A percentile compares a stretch with the other conserved stretches of the same genome.
Conservation (phyloP, 768 basidiomycete genomes). For the Trichaptum fuscoviolaceum region DNA sequence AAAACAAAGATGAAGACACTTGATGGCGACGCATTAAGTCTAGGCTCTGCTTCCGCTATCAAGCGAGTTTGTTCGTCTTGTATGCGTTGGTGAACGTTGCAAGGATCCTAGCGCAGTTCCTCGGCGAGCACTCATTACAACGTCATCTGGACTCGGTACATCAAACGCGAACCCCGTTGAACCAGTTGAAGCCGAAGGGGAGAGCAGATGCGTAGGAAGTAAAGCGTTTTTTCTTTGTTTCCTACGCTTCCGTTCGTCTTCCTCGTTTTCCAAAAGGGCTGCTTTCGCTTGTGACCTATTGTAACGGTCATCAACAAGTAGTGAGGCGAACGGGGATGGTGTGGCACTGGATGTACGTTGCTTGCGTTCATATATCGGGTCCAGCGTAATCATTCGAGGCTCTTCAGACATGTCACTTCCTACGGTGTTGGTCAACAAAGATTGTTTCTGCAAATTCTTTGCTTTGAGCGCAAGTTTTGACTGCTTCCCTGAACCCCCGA, state of each 20-base stretch:
- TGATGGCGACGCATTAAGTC: constrained; percentile 12
- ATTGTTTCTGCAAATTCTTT: constrained; percentile 50
- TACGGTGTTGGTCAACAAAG: constrained; percentile 9
- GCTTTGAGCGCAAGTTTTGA: constrained; percentile 79
- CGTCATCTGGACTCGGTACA: constrained; percentile 87
- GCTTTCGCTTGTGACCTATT: constrained; percentile 22
- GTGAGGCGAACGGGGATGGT: constrained; percentile 72
- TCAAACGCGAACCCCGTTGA: constrained; percentile 59
- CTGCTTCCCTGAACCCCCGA: constrained; percentile 35
- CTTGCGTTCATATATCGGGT: constrained; percentile 2
- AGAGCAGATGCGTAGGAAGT: constrained; percentile 31
- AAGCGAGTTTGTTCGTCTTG: neutral
- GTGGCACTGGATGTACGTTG: constrained; percentile 49
- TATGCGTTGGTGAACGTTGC: neutral
- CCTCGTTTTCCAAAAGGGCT: constrained; percentile 19
- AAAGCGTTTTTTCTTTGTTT: constrained; percentile 22
- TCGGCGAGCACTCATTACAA: constrained; percentile 73
- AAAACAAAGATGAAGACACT: constrained; percentile 20
- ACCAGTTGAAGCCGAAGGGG: constrained; percentile 19
- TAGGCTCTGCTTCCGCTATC: neutral
- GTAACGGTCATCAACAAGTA: constrained; percentile 54
- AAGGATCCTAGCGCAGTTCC: constrained; percentile 51
- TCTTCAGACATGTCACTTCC: neutral
- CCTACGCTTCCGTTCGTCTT: constrained; percentile 13
- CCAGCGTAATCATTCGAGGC: neutral